Base-by-base conservation (phyloP, 164 flowering plant species). In the Berberis vulgaris region DNA sequence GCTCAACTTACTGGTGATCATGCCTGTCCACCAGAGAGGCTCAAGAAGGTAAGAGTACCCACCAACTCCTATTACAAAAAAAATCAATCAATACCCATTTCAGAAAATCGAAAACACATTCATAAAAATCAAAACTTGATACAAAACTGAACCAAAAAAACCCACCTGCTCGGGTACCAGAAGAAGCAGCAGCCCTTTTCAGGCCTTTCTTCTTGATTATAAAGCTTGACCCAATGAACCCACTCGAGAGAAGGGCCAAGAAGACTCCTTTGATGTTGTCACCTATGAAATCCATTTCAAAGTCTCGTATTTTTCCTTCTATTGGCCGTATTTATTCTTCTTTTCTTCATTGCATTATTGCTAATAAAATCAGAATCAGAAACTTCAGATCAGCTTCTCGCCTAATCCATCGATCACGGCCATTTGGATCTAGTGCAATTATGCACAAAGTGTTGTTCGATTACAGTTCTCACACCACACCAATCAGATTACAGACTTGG, bases 1-100 rank as follows among this genome's bases (percentile, higher is more conserved):
- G 8, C 5, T 26, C 26, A 46, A 46, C 98, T 85, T 81, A 92
- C 98, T 89, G 41, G 91, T 84, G 1, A 84, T 59, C 98, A 92
- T 92, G 68, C 98, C 98, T 5, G 82, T 65, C 98, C 98, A 92
- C 98, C 98, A 92, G n/a, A 92, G 87, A 3, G 98, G 98, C 82
- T 92, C 84, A 55, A 77, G 64, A 74, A 92, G 62, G 68, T 92
- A 92, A 6, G 86, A 85, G 65, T 92, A 92, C 45, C 98, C 97
- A 26, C 98, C 97, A 42, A 71, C 75, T 69, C 91, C 98, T 92
- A 62, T 26, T 26, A 26, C 26, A 26, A 26, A 46, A 45, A 72
- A 61, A 43, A 26, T 26, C 26, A 66, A 46, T 2, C 41, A 3
- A 13, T 11, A 7, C 45, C 59, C 63, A 60, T 44, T 42, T 38